A percentile compares a stretch with the other conserved stretches of the same genome.
These are phyloP conservation scores for Lipomyces orientalis DNA, from an alignment of 805 yeast genomes.

Conservation along the genomic window DNA sequence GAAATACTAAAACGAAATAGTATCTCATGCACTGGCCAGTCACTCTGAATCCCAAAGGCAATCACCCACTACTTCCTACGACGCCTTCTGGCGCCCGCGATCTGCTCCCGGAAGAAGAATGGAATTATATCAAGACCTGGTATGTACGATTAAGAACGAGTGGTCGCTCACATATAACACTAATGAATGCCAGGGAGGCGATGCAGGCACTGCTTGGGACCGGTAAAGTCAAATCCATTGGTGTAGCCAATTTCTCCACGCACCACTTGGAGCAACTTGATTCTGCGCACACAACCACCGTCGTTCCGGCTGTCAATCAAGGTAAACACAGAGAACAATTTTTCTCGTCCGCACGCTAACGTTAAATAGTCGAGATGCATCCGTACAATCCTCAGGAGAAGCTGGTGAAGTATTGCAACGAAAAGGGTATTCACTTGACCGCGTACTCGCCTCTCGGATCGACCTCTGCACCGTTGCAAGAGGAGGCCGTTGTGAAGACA, in stretches of 20 bases:
- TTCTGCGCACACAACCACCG: constrained; percentile 43
- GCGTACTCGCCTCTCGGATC: constrained; percentile 83
- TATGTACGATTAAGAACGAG: too few species aligned
- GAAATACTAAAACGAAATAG: too few species aligned
- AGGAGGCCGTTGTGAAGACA: constrained; percentile 56
- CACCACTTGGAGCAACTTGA: constrained; percentile 16
- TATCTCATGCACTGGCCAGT: constrained; percentile 86
- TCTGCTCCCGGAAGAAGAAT: constrained; percentile 40
- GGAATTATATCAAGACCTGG: constrained; percentile 60
- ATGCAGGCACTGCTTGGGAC: constrained; percentile 64
- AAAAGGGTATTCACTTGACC: constrained; percentile 61
- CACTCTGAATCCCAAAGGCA: constrained; percentile 51
- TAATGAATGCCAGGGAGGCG: too few species aligned
- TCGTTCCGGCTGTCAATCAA: constrained; percentile 75
- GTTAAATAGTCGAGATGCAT: constrained; percentile 77
- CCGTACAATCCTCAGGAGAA: constrained; percentile 71
- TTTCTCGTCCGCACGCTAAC: too few species aligned
- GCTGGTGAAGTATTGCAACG: constrained; percentile 57
- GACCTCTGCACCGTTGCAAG: constrained; percentile 35
- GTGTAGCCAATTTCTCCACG: constrained; percentile 72
- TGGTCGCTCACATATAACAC: too few species aligned
- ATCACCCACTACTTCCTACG: constrained; percentile 49
- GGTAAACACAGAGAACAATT: too few species aligned
- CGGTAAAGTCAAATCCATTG: constrained; percentile 66
- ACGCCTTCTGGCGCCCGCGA: constrained; percentile 50